Evolutionary conservation across 768 basidiomycete genomes (phyloP).

Genomic region (Leccinellum albellum): DNA sequence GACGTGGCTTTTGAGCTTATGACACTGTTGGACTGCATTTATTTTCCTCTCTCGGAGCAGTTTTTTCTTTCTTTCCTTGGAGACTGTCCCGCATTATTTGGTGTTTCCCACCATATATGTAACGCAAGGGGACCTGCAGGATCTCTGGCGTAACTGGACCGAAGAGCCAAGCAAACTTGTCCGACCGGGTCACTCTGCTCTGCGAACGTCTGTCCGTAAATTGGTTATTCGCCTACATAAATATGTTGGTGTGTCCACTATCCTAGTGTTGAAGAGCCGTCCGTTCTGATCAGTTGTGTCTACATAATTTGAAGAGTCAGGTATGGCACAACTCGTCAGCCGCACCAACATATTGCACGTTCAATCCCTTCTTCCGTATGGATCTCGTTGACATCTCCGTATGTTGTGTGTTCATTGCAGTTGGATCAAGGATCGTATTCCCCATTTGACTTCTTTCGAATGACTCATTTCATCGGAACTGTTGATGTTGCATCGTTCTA

Average conservation of each 20-base stretch:
- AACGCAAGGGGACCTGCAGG: too few relatives aligned
- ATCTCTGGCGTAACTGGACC: too few relatives aligned
- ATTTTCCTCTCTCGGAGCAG: neutral
- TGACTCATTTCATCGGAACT: neutral
- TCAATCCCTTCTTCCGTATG: neutral
- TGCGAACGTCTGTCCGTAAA: neutral
- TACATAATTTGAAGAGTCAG: neutral
- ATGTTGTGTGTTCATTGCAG: neutral
- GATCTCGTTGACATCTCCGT: neutral
- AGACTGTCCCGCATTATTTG: neutral
- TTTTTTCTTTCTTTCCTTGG: neutral
- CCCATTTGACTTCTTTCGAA: neutral
- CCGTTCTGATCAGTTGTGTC: neutral
- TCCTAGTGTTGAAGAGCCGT: neutral
- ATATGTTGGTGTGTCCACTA: constrained; percentile 8
- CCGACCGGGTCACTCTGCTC: neutral
- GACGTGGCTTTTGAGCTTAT: neutral
- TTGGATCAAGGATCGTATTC: neutral
- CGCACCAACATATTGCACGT: neutral
- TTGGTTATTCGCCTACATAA: neutral
- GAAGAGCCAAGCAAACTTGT: neutral
- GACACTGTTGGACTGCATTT: neutral
- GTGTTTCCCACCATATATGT: constrained; percentile 12
- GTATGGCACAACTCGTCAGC: neutral
- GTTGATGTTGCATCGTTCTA: neutral